Conservation (phyloP, 371 early-diverging fungal genomes). For the Mortierella sp. region DNA sequence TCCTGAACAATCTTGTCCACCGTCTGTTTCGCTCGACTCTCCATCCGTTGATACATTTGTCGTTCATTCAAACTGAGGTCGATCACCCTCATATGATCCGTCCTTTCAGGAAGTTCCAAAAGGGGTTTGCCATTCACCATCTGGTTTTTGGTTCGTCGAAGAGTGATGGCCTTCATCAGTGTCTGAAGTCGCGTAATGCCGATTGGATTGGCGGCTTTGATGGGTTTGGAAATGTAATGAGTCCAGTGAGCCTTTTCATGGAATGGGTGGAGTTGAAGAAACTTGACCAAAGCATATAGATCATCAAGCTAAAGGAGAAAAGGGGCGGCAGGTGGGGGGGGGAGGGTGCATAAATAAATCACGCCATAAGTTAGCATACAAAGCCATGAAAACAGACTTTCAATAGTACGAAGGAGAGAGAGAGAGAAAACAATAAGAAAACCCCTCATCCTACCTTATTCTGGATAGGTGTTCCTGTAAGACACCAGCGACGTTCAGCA, state of each 20-base stretch:
- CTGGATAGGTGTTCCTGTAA: slow-evolving; percentile 87
- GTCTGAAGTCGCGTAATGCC: slow-evolving; percentile 66
- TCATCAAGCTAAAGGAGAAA: slow-evolving; percentile 60
- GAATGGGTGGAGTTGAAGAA: slow-evolving; percentile 73
- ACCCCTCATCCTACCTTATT: slow-evolving; percentile 55
- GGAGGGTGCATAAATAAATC: background rate
- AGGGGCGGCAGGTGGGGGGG: too few species aligned
- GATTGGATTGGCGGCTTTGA: slow-evolving; percentile 56
- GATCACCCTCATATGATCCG: slow-evolving; percentile 54
- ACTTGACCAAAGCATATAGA: slow-evolving; percentile 77
- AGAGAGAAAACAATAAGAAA: too few species aligned
- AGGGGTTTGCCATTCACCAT: slow-evolving; percentile 69
- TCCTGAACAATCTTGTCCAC: slow-evolving; percentile 54
- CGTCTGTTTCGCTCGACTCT: slow-evolving; percentile 51
- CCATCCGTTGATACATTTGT: slow-evolving; percentile 61
- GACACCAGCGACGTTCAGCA: slow-evolving; percentile 75
- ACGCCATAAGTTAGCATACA: background rate
- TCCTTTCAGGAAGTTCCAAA: slow-evolving; percentile 63
- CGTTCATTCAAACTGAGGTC: slow-evolving; percentile 63
- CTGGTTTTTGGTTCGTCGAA: slow-evolving; percentile 72
- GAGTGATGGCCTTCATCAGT: slow-evolving; percentile 70
- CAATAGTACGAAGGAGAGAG: background rate
- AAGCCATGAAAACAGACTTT: slow-evolving; percentile 29
- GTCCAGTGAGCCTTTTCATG: slow-evolving; percentile 60
- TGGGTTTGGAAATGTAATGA: slow-evolving; percentile 62